Conservation (phyloP, 305 asterid genomes). For the Solanum hybrid region DNA sequence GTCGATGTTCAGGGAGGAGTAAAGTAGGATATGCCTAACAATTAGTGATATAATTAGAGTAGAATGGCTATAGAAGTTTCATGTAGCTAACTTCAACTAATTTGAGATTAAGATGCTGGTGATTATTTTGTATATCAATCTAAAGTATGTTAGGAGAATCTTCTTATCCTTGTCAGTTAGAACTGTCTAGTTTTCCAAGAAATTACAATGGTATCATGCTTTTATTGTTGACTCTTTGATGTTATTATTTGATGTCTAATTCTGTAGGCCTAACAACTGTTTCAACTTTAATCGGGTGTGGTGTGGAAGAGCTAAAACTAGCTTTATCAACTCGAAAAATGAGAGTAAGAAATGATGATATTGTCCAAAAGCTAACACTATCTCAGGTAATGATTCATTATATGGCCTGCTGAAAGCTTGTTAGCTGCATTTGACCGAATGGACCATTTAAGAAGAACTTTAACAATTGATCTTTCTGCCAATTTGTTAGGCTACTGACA, state of each 20-base stretch:
- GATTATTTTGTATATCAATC: not conserved
- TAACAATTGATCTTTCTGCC: not conserved
- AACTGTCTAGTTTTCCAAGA: not conserved
- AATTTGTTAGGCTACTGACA: constrained; percentile 72
- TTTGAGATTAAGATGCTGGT: not conserved
- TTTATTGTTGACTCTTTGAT: not conserved
- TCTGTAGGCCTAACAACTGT: constrained; percentile 63
- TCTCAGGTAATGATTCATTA: constrained; percentile 47
- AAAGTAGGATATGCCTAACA: not conserved
- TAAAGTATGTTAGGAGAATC: not conserved
- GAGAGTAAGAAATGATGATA: constrained; percentile 78
- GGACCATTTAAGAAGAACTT: not conserved
- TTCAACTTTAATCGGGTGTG: constrained; percentile 66
- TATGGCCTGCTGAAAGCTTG: not conserved
- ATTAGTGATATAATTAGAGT: not conserved
- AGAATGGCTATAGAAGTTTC: constrained; percentile 2
- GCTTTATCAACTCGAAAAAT: constrained; percentile 89
- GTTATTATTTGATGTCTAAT: constrained; percentile 9
- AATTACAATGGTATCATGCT: not conserved
- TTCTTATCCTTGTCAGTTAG: not conserved
- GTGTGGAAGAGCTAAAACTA: constrained; percentile 57
- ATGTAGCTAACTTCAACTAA: not conserved
- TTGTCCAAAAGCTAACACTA: constrained; percentile 75
- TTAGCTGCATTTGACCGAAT: not conserved
- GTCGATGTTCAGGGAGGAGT: not conserved